Base-by-base conservation (phyloP, 371 early-diverging fungal species). In the Saksenaea oblongispora region DNA sequence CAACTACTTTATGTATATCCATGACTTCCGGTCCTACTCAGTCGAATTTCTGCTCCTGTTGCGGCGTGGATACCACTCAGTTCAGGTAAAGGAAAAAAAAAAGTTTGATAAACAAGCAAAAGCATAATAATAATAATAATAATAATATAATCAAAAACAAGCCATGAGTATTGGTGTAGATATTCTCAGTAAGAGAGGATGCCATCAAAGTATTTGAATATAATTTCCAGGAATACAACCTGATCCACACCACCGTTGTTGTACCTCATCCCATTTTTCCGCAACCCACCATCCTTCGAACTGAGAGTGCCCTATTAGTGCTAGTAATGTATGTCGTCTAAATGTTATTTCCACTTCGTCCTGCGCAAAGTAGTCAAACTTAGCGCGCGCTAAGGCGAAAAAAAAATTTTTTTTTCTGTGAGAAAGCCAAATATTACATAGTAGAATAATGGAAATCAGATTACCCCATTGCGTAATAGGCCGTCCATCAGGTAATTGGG, bases 381-480 rank as follows among this genome's bases (percentile, higher is more conserved):
- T 70, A 2, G 78, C 73, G 18, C 72, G 72, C 26, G 69, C 80
- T 80, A 66, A 62, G 36, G 42, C 5, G 35, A 63, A 35, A 22
- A 41, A 27, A 62, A 26, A 56, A 34, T 28, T 36, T 15, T 14
- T 51, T 39, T n/a, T n/a, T 31, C 31, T 31, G 31, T 31, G 31
- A 31, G 31, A 15, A 44, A 61, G 18, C 8, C 11, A 10, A 13
- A 18, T 26, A 17, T 34, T 5, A n/a, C 22, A 51, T 54, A 28
- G 27, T 14, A 41, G 18, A 2, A 37, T 15, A 34, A 51, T 27
- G 13, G 5, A 35, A 35, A 22, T 31, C 9, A n/a, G 42, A 54
- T 77, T 73, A 75, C 80, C 77, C 80, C 78, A 77, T 54, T 66
- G 71, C 41, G 66, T 47, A 26, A 80, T 65, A 1, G 73, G 71